These are phyloP conservation scores for Aphanomyces stellatus DNA, from an alignment of 352 stramenopile species.

Conservation along the genomic window DNA sequence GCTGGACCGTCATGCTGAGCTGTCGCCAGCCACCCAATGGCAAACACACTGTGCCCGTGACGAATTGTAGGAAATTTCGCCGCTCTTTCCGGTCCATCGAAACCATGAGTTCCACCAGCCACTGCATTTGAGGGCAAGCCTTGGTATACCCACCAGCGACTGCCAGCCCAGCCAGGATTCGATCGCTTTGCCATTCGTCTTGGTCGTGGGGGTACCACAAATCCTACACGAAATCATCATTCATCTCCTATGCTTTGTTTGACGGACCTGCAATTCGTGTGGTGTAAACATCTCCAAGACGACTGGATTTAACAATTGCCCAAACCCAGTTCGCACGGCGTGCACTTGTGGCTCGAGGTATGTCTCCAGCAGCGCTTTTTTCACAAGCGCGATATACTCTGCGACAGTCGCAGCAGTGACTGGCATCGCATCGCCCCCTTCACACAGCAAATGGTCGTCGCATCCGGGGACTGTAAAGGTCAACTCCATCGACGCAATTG, in stretches of 20 bases:
- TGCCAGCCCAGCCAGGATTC: constrained; percentile 20
- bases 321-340: background rate
- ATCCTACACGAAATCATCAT: background rate
- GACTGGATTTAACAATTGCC: background rate
- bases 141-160: constrained; percentile 18
- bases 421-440: background rate
- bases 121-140: constrained; percentile 23
- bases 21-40: constrained; percentile 28
- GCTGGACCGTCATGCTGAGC: constrained; percentile 31
- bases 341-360: background rate
- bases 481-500: background rate
- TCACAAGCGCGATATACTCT: background rate
- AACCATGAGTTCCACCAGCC: constrained; percentile 24
- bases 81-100: constrained; percentile 20
- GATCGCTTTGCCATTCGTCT: background rate
- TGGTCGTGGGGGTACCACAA: too few relatives aligned
- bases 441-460: background rate
- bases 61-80: constrained; percentile 27
- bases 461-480: background rate
- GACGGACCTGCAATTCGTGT: background rate
- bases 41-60: constrained; percentile 31
- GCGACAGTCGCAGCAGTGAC: background rate
- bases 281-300: background rate
- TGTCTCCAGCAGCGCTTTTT: background rate
- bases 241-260: background rate